Evolutionary conservation across 345 rosid species (phyloP), one percentile per base, ranked within the genome.

Genomic region (Camelina neglecta): DNA sequence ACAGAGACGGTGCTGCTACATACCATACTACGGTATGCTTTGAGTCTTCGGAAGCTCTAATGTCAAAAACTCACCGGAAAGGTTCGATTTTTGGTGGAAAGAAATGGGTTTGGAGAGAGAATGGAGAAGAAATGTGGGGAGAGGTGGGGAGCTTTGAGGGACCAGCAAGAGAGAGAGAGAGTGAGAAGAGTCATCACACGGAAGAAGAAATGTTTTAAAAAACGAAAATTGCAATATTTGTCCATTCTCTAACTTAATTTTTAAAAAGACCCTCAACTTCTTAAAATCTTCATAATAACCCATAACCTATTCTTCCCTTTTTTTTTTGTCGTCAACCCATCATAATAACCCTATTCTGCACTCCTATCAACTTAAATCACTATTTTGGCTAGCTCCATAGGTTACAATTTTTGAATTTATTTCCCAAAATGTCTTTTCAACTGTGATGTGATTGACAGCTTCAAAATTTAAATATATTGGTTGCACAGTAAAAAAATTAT

Each of bases 131-230:
- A 76, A 76, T 41, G 61, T 67, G 73, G 51, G 55, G 35, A 31
- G 55, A 11, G 49, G 67, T 71, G 60, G 60, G 60, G 71, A 39
- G 60, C 54, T n/a, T 58, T 6, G 79, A 67, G 67, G 79, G 69
- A 61, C 75, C 69, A 69, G 13, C 33, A 9, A 54, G 24, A 41
- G 9, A 35, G 69, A 54, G 59, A 35, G 59, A 66, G 72, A 47
- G 50, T 1, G 50, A 10, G 7, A 57, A 8, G 10, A 16, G 18
- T 47, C 3, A 5, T 48, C 60, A 50, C 74, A 75, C 48, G 63
- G 63, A 35, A 44, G 74, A 61, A 15, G 41, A 54, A 69, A 61
- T 63, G 68, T 23, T 50, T 31, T 15, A 23, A 53, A 54, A 61
- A 7, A 0, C 0, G 2, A 3, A 35, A 54, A 53, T 60, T 76